phyloP scores from a whole-genome alignment of 768 basidiomycete genomes.

The Tricholoma sp. region DNA sequence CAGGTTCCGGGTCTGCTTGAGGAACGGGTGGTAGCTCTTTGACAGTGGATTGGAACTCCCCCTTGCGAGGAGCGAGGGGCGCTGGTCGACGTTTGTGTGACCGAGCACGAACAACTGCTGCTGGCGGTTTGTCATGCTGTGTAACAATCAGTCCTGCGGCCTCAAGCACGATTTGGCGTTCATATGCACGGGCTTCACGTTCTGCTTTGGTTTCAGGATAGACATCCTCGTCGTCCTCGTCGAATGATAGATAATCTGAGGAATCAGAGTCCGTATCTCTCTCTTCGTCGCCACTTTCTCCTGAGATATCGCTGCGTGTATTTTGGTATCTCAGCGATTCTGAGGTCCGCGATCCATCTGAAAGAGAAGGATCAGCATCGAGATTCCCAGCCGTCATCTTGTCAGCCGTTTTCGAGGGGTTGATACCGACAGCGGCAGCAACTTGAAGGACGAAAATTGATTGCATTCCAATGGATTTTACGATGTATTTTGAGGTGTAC shows the following conservation, averaged over 20 bases:
- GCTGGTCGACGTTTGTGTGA: slow-evolving; percentile 35
- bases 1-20: slow-evolving; percentile 14
- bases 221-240: slow-evolving; percentile 30
- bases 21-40: slow-evolving; percentile 58
- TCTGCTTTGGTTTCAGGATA: slow-evolving; percentile 45
- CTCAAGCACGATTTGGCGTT: slow-evolving; percentile 79
- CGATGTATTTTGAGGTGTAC: slow-evolving; percentile 36
- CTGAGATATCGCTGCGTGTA: slow-evolving; percentile 4
- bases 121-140: slow-evolving; percentile 48
- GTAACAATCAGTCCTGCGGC: slow-evolving; percentile 84
- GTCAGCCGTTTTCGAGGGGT: slow-evolving; percentile 3
- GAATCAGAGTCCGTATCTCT: slow-evolving; percentile 28
- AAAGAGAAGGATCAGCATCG: not conserved
- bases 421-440: not conserved
- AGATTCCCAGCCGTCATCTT: not conserved
- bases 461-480: slow-evolving; percentile 21
- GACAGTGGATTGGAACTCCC: slow-evolving; percentile 17
- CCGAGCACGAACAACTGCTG: slow-evolving; percentile 29
- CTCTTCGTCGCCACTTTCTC: slow-evolving; percentile 22
- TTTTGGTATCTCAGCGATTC: not conserved
- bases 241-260: slow-evolving; percentile 33
- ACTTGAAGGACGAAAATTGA: slow-evolving; percentile 12
- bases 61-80: slow-evolving; percentile 41
- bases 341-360: not conserved
- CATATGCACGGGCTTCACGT: slow-evolving; percentile 58